These are phyloP conservation scores for Senna siamea DNA, from an alignment of 306 rosid species.

Conservation along the genomic window DNA sequence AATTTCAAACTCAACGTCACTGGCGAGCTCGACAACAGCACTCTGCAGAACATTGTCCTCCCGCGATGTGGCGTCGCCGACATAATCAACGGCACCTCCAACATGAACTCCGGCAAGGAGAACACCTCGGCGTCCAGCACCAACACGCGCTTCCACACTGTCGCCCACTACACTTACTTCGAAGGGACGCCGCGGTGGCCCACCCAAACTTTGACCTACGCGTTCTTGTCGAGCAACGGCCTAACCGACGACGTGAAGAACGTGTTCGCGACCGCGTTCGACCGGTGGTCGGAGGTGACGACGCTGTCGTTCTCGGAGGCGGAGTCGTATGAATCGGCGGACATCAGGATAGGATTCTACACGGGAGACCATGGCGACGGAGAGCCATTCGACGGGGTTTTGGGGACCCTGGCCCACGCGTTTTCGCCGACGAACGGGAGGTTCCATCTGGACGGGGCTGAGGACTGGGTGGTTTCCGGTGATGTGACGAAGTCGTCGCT, in stretches of 20 bases:
- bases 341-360: conserved; percentile 67
- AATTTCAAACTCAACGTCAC: conserved; percentile 88
- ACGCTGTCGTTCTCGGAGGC: conserved; percentile 55
- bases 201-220: conserved; percentile 59
- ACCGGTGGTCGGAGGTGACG: conserved; percentile 71
- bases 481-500: conserved; percentile 52
- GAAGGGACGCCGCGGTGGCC: conserved; percentile 75
- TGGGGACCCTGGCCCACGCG: conserved; percentile 90
- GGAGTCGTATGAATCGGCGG: conserved; percentile 39
- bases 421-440: conserved; percentile 83
- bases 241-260: conserved; percentile 46
- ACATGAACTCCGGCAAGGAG: conserved; percentile 72
- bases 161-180: conserved; percentile 68
- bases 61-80: conserved; percentile 84
- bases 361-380: conserved; percentile 88
- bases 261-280: conserved; percentile 65
- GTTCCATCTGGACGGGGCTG: conserved; percentile 69
- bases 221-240: conserved; percentile 52
- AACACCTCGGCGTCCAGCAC: conserved; percentile 7
- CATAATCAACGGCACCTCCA: conserved; percentile 62
- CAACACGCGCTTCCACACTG: conserved; percentile 55
- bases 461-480: conserved; percentile 73
- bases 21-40: conserved; percentile 63
- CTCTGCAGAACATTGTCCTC: conserved; percentile 48
- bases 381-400: conserved; percentile 73